Evolutionary conservation across 306 rosid species (phyloP).

Genomic region (Trifolium dubium): DNA sequence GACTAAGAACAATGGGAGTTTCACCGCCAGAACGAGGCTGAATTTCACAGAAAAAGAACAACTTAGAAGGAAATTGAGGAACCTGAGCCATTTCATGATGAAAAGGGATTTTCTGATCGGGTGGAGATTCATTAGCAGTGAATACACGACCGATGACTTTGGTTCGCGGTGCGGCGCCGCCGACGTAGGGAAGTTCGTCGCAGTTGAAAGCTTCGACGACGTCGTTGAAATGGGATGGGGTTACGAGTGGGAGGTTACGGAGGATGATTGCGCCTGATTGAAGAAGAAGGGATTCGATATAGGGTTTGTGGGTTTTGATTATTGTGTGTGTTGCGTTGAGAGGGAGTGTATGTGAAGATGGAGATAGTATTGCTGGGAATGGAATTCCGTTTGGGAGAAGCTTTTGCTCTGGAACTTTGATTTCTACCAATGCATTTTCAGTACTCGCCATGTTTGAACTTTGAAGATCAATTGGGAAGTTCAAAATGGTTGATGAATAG

Average conservation of each 20-base stretch:
- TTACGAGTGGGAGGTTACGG: slow-evolving; percentile 74
- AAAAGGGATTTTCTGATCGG: slow-evolving; percentile 86
- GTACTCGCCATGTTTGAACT: neutral
- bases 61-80: slow-evolving; percentile 75
- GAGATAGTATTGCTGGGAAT: slow-evolving; percentile 59
- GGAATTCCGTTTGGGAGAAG: slow-evolving; percentile 47
- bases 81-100: slow-evolving; percentile 97
- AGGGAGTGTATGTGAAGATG: slow-evolving; percentile 29
- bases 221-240: slow-evolving; percentile 73
- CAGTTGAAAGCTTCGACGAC: slow-evolving; percentile 76
- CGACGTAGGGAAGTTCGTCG: slow-evolving; percentile 87
- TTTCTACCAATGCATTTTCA: slow-evolving; percentile 46
- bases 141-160: slow-evolving; percentile 81
- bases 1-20: slow-evolving; percentile 89
- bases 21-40: slow-evolving; percentile 84
- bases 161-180: slow-evolving; percentile 85
- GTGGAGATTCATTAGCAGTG: slow-evolving; percentile 91
- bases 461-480: neutral
- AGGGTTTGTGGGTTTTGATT: slow-evolving; percentile 54
- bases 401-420: slow-evolving; percentile 66
- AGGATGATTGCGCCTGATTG: slow-evolving; percentile 74
- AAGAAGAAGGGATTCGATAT: slow-evolving; percentile 57
- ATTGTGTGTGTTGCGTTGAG: slow-evolving; percentile 48
- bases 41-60: slow-evolving; percentile 89
- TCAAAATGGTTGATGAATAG: too few relatives aligned